Base-by-base conservation (phyloP, 2,329 filamentous ascomycete genomes). In the Colletotrichum gloeosporioides region DNA sequence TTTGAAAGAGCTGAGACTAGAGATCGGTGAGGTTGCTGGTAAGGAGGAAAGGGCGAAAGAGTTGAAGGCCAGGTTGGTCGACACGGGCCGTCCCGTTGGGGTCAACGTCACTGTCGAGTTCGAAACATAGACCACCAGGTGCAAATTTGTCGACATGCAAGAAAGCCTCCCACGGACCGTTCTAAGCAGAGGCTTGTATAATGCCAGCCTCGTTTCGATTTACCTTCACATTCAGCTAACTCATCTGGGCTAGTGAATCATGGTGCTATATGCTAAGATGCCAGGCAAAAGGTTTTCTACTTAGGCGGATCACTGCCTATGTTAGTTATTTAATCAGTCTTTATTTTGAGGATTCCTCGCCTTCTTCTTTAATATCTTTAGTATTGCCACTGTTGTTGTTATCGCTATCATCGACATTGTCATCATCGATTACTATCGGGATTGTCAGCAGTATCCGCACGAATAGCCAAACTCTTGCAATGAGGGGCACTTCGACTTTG, bases 51-150 rank as follows among this genome's bases (percentile, higher is more conserved):
- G 44, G 4, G 44, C 3, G 6, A 53, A 53, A 2, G 44, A 53
- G n/a, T 12, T 53, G 44, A 53, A 53, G n/a, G 44, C 44, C 10
- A 53, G 44, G 44, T 6, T 53, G n/a, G 44, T 53, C 4, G 44
- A 53, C 1, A 53, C 44, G 1, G 44, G 44, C n/a, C n/a, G 44
- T 13, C 44, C 44, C 0, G 44, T 53, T 0, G 44, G n/a, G 6
- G n/a, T 53, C 44, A 1, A 4, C 0, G 12, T 53, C n/a, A 22
- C 1, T 13, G 10, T 53, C 1, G n/a, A 53, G 0, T 53, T 3
- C 44, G 22, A 49, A 49, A 3, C 4, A 1, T 49, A 49, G 3
- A 4, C 10, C n/a, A 22, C 13, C n/a, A 18, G 15, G 36, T 3
- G 36, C 13, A 8, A 36, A 6, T 36, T 13, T 36, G 34, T 36